Percentiles rank a stretch among this genome's conserved stretches.
These are phyloP conservation scores for Barbarea vulgaris DNA, from an alignment of 345 rosid genomes.

Conservation along the genomic window DNA sequence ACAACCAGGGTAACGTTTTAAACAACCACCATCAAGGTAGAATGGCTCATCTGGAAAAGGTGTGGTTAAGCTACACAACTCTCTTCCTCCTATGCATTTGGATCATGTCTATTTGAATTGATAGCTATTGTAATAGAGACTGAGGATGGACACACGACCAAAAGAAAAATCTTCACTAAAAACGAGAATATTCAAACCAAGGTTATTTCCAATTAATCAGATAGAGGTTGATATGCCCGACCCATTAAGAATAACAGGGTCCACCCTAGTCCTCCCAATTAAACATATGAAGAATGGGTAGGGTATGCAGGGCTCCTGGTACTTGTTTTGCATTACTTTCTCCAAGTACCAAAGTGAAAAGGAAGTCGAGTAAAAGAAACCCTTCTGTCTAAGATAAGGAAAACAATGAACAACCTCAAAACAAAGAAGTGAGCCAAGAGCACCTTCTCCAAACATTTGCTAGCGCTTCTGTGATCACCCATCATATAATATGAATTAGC, in stretches of 20 bases:
- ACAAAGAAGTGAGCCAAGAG: slow-evolving; percentile 59
- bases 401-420: slow-evolving; percentile 60
- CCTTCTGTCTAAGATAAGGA: slow-evolving; percentile 40
- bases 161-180: neutral
- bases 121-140: neutral
- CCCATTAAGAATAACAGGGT: neutral
- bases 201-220: slow-evolving; percentile 8
- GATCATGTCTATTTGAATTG: neutral
- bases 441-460: slow-evolving; percentile 99
- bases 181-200: neutral
- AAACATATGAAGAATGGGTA: slow-evolving; percentile 6
- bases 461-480: slow-evolving; percentile 84
- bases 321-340: slow-evolving; percentile 18
- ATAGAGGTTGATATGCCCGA: neutral
- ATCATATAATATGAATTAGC: slow-evolving; percentile 74
- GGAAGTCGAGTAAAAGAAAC: slow-evolving; percentile 19
- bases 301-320: neutral
- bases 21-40: neutral
- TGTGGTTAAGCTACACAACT: neutral
- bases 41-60: neutral
- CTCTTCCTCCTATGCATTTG: slow-evolving; percentile 8
- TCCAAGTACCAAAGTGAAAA: slow-evolving; percentile 16
- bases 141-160: neutral
- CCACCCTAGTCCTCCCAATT: neutral
- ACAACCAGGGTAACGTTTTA: neutral